phyloP scores from a whole-genome alignment of 345 rosid species.

The Salix purpurea region DNA sequence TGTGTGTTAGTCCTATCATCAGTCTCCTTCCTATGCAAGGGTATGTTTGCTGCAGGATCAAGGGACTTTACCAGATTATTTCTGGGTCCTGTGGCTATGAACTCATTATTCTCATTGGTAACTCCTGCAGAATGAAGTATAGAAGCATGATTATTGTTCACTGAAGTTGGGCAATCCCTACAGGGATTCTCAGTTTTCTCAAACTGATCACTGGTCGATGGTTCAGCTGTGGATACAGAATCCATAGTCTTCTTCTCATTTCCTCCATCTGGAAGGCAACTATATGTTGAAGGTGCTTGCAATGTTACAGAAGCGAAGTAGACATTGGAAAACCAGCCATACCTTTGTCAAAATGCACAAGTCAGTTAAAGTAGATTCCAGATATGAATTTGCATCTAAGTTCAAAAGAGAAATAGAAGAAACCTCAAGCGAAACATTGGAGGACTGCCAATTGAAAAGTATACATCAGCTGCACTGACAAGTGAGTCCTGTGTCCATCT shows the following conservation, averaged over 20 bases:
- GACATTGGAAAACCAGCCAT: constrained; percentile 75
- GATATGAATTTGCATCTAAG: constrained; percentile 3
- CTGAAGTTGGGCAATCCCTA: constrained; percentile 28
- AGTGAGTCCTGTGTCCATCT: constrained; percentile 82
- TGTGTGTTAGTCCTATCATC: constrained; percentile 22
- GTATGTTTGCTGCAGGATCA: constrained; percentile 22
- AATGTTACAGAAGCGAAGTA: constrained; percentile 35
- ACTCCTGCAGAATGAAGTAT: constrained; percentile 9
- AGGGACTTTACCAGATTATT: constrained; percentile 26
- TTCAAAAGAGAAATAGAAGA: constrained; percentile 18
- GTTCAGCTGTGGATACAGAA: constrained; percentile 26
- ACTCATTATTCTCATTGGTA: constrained; percentile 18
- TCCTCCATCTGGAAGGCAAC: constrained; percentile 37
- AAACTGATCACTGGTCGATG: constrained; percentile 32
- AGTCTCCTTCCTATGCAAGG: constrained; percentile 30
- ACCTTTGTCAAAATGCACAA: constrained; percentile 53
- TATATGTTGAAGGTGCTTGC: constrained; percentile 34
- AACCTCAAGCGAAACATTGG: constrained; percentile 87
- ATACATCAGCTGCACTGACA: constrained; percentile 71
- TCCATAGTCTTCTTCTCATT: constrained; percentile 33
- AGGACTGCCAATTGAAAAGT: constrained; percentile 65
- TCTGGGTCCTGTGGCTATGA: constrained; percentile 11
- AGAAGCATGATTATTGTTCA: constrained; percentile 28
- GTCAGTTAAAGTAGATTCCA: constrained; percentile 14
- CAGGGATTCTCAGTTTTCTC: constrained; percentile 27